Conservation (phyloP, 768 basidiomycete species). For the Lentinula detonsa region DNA sequence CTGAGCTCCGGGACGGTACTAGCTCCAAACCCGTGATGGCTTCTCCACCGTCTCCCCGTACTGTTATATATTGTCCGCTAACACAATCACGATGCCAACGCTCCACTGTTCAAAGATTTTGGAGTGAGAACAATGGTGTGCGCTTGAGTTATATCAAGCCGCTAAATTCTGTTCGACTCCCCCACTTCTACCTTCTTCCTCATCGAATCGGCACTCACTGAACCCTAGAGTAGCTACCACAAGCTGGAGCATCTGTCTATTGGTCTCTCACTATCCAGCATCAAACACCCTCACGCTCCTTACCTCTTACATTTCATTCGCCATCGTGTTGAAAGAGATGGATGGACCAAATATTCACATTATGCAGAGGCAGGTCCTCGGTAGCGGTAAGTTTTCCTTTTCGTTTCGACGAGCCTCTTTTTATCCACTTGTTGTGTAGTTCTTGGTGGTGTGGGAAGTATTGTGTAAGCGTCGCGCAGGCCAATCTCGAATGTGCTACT, state of each 20-base stretch:
- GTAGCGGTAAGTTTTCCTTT: background rate
- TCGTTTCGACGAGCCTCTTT: background rate
- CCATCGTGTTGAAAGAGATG: background rate
- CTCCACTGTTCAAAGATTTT: background rate
- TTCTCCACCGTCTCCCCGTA: background rate
- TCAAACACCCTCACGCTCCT: background rate
- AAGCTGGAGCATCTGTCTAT: background rate
- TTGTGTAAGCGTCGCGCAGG: background rate
- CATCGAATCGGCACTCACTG: background rate
- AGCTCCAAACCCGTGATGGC: background rate
- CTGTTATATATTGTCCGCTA: background rate
- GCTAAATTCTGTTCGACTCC: background rate
- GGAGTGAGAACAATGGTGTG: conserved; percentile 2
- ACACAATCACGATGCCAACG: conserved; percentile 5
- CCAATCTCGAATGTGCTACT: background rate
- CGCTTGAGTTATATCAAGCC: background rate
- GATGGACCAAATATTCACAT: background rate
- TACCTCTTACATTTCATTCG: background rate
- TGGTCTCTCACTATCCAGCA: background rate
- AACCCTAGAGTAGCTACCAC: background rate
- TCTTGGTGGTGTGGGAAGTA: conserved; percentile 1
- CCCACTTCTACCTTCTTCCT: background rate
- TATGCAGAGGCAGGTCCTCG: conserved; percentile 6
- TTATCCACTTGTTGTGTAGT: background rate
- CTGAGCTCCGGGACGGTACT: background rate